Conservation (phyloP, 768 basidiomycete genomes). For the Lepiota venenata region DNA sequence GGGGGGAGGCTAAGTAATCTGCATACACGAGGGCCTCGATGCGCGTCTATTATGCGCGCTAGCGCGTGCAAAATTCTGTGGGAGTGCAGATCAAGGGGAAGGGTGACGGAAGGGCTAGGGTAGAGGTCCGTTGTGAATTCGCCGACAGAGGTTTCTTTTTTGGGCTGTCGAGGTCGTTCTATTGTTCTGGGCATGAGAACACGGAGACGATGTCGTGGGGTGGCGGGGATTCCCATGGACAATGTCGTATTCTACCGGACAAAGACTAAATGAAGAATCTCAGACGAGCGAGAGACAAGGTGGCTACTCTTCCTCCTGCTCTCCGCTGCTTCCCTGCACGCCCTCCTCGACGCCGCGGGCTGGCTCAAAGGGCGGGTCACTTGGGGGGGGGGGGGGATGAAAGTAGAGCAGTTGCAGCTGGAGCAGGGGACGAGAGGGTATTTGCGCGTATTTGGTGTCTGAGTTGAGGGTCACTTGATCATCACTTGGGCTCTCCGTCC, state of each 20-base stretch:
- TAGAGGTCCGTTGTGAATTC: not conserved
- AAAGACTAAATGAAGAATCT: not conserved
- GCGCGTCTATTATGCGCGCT: too few relatives aligned
- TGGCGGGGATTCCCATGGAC: not conserved
- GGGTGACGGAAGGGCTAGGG: not conserved
- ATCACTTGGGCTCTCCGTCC: conserved; percentile 13
- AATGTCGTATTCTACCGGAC: not conserved
- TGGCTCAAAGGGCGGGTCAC: too few relatives aligned
- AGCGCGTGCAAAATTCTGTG: too few relatives aligned
- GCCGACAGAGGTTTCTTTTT: not conserved
- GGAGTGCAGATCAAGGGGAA: too few relatives aligned
- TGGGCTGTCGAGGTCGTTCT: not conserved
- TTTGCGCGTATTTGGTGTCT: conserved; percentile 23
- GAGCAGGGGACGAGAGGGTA: not conserved
- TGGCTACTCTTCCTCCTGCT: too few relatives aligned
- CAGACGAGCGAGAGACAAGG: not conserved
- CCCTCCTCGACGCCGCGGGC: too few relatives aligned
- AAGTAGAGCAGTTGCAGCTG: too few relatives aligned
- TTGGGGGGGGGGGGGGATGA: too few relatives aligned
- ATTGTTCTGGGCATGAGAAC: conserved; percentile 5
- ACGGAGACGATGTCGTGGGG: not conserved
- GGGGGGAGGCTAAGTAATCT: not conserved
- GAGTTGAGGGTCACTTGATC: conserved; percentile 30
- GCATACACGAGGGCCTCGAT: too few relatives aligned
- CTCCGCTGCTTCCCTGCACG: too few relatives aligned